phyloP scores from a whole-genome alignment of 2,329 filamentous ascomycete species.

The Penicillium fuscoglaucum region DNA sequence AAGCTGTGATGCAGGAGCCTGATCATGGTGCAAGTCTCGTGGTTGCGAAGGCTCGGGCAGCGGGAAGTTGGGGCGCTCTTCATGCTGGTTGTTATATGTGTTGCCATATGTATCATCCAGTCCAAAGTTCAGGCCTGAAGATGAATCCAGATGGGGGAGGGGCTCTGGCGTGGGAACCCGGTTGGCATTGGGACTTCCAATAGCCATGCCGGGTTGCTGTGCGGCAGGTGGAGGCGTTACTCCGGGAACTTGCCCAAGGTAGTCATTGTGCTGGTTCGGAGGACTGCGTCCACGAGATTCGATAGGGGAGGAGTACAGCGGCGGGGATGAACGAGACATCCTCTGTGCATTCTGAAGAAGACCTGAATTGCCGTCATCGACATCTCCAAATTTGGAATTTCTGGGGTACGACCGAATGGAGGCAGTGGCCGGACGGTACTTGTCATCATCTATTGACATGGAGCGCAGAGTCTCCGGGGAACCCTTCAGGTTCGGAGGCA shows the following conservation, averaged over 20 bases:
- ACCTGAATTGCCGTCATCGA: slow-evolving; percentile 52
- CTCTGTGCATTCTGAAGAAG: slow-evolving; percentile 58
- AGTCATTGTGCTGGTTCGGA: slow-evolving; percentile 15
- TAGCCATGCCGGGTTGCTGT: slow-evolving; percentile 15
- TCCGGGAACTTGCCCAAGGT: slow-evolving; percentile 16
- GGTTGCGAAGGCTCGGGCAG: slow-evolving; percentile 19
- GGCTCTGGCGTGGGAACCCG: slow-evolving; percentile 12
- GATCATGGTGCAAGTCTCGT: slow-evolving; percentile 18
- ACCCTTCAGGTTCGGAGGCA: slow-evolving; percentile 76
- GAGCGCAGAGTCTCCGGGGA: slow-evolving; percentile 87
- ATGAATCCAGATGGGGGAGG: slow-evolving; percentile 14
- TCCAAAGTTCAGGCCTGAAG: slow-evolving; percentile 24
- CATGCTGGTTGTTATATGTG: neutral
- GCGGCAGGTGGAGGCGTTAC: slow-evolving; percentile 11
- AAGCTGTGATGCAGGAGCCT: slow-evolving; percentile 23
- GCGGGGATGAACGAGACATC: slow-evolving; percentile 58
- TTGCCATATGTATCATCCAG: slow-evolving; percentile 8
- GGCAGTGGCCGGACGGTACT: slow-evolving; percentile 67
- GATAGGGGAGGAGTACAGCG: slow-evolving; percentile 27
- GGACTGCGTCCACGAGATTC: slow-evolving; percentile 13
- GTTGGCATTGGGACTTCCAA: slow-evolving; percentile 16
- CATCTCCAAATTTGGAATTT: slow-evolving; percentile 44
- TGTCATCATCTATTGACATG: slow-evolving; percentile 78
- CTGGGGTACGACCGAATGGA: slow-evolving; percentile 42
- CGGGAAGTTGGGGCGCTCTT: slow-evolving; percentile 25